Conservation (phyloP, 495 filamentous ascomycete species). For the Astrothelium subdiscretum region DNA sequence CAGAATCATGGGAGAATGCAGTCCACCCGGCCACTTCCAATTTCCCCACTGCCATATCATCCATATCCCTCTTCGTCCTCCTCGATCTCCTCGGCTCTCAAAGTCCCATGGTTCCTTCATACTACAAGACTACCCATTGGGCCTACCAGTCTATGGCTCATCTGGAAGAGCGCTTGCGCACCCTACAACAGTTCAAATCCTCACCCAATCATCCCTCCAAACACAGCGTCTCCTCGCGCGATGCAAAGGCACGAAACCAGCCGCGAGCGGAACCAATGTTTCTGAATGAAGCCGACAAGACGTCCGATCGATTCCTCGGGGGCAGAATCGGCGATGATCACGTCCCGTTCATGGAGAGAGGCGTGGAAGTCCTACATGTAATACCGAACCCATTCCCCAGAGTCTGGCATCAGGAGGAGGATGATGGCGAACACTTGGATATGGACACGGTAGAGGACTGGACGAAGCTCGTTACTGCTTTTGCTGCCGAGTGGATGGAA, state of each 20-base stretch:
- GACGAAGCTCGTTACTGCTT: constrained; percentile 68
- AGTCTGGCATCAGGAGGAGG: constrained; percentile 78
- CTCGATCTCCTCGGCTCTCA: constrained; percentile 74
- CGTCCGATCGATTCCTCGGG: constrained; percentile 28
- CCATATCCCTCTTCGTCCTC: constrained; percentile 84
- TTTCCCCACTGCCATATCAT: constrained; percentile 58
- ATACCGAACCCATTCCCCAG: constrained; percentile 72
- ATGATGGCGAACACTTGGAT: constrained; percentile 82
- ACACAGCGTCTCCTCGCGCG: neutral
- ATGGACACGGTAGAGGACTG: constrained; percentile 76
- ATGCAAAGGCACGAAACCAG: constrained; percentile 1
- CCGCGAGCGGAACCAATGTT: constrained; percentile 10
- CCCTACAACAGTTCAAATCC: constrained; percentile 40
- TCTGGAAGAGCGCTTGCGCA: constrained; percentile 59
- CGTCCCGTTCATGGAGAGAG: constrained; percentile 70
- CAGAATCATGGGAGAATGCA: constrained; percentile 58
- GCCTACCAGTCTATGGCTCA: constrained; percentile 62
- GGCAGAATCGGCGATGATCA: constrained; percentile 68
- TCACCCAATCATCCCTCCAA: constrained; percentile 27
- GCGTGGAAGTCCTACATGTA: constrained; percentile 78
- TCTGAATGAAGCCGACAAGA: constrained; percentile 35
- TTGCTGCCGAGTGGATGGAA: constrained; percentile 90
- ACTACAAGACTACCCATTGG: constrained; percentile 86
- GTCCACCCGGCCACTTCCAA: constrained; percentile 57
- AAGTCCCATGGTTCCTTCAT: constrained; percentile 61